Evolutionary conservation across 768 basidiomycete genomes (phyloP).

Genomic region (Mycena rebaudengoi): DNA sequence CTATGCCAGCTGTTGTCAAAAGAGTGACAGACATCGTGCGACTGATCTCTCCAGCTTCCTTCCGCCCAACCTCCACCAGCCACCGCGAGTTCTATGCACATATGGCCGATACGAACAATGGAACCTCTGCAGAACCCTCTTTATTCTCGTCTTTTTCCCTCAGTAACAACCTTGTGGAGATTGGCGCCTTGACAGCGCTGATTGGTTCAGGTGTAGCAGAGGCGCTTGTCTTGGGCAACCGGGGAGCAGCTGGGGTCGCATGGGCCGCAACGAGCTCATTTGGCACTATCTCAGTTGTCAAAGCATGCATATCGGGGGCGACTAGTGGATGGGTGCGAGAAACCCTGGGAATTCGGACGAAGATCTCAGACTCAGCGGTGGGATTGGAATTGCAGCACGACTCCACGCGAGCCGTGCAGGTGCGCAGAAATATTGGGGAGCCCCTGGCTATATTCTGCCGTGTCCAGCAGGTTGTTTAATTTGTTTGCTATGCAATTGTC

Average conservation of each 20-base stretch:
- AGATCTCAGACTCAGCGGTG: conserved; percentile 30
- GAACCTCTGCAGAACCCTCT: no score
- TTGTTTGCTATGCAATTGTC: not conserved
- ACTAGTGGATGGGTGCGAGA: conserved; percentile 38
- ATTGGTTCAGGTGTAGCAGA: conserved; percentile 37
- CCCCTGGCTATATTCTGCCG: conserved; percentile 22
- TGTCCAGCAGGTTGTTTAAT: not conserved
- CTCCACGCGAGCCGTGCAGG: conserved; percentile 15
- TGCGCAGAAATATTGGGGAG: conserved; percentile 16
- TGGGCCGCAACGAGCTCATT: conserved; percentile 42
- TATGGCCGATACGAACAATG: no score
- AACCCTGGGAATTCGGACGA: conserved; percentile 34
- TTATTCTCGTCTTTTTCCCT: no score
- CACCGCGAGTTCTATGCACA: no score
- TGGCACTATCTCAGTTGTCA: conserved; percentile 33
- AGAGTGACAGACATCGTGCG: no score
- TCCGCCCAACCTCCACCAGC: no score
- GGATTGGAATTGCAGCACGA: conserved; percentile 31
- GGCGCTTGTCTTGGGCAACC: conserved; percentile 35
- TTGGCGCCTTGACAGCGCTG: conserved; percentile 32
- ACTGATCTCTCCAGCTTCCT: no score
- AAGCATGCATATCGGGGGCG: conserved; percentile 35
- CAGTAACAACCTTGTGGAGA: conserved; percentile 23
- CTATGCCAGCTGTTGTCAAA: no score
- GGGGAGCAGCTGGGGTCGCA: conserved; percentile 38